A percentile compares a stretch with the other conserved stretches of the same genome.
Evolutionary conservation across 495 filamentous ascomycete genomes (phyloP).

Genomic region (Tuber calosporum): DNA sequence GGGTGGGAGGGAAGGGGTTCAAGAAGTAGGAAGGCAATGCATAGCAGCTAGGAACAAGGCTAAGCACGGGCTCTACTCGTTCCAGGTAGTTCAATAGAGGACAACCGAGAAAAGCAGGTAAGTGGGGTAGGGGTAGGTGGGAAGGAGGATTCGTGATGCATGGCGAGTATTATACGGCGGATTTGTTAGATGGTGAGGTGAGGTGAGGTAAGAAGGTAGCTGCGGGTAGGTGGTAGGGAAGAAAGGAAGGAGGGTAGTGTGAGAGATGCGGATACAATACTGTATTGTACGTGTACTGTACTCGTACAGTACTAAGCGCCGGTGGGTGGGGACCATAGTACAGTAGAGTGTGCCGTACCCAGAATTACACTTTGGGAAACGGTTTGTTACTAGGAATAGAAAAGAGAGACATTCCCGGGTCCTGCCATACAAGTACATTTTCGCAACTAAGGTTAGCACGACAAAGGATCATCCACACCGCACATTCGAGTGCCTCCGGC

Average conservation of each 20-base stretch:
- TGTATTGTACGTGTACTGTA: too few species aligned
- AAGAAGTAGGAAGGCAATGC: conserved; percentile 1
- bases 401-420: not conserved
- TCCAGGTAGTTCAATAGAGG: not conserved
- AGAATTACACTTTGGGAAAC: not conserved
- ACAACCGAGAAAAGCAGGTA: not conserved
- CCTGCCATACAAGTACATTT: not conserved
- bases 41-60: not conserved
- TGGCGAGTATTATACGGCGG: not conserved
- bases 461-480: too few species aligned
- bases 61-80: not conserved
- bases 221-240: not conserved
- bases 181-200: not conserved
- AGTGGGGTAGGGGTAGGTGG: not conserved
- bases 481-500: too few species aligned
- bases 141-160: not conserved
- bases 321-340: not conserved
- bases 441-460: not conserved
- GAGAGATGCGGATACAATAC: too few species aligned
- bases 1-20: not conserved
- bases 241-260: not conserved
- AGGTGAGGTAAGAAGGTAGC: not conserved
- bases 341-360: not conserved
- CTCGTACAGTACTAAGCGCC: conserved; percentile 2
- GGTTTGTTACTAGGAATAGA: not conserved